phyloP scores from a whole-genome alignment of 2,329 filamentous ascomycete genomes.

The Capronia coronata region DNA sequence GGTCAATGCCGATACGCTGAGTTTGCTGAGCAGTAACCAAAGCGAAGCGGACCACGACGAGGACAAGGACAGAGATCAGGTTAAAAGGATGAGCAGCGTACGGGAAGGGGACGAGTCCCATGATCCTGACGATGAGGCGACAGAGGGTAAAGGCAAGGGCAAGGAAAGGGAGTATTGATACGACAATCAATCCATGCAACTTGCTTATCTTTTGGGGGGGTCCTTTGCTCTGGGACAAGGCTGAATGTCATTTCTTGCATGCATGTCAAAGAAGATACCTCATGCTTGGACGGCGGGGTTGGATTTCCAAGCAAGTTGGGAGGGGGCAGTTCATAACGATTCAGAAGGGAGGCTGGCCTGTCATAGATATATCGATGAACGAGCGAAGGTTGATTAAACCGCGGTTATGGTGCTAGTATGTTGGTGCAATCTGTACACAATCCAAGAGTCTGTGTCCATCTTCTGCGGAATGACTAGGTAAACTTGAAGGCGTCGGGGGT shows the following conservation, averaged over 20 bases:
- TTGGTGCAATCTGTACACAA: too few species aligned
- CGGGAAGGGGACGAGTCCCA: constrained; percentile 24
- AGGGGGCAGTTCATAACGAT: too few species aligned
- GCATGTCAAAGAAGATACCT: not conserved
- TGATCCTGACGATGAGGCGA: constrained; percentile 13
- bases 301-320: too few species aligned
- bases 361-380: too few species aligned
- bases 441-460: too few species aligned
- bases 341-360: too few species aligned
- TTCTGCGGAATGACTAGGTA: too few species aligned
- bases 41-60: constrained; percentile 28
- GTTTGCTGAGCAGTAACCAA: constrained; percentile 27
- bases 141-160: not conserved
- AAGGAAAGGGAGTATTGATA: constrained; percentile 12
- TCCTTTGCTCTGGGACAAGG: not conserved
- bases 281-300: not conserved
- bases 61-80: constrained; percentile 20
- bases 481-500: too few species aligned
- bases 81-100: constrained; percentile 28
- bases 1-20: constrained; percentile 66
- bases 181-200: not conserved
- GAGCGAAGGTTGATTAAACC: too few species aligned
- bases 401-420: too few species aligned
- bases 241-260: not conserved
- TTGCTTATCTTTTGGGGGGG: too few species aligned